These are phyloP conservation scores for Talaromyces sp. DNA, from an alignment of 2,329 filamentous ascomycete species.

Conservation along the genomic window DNA sequence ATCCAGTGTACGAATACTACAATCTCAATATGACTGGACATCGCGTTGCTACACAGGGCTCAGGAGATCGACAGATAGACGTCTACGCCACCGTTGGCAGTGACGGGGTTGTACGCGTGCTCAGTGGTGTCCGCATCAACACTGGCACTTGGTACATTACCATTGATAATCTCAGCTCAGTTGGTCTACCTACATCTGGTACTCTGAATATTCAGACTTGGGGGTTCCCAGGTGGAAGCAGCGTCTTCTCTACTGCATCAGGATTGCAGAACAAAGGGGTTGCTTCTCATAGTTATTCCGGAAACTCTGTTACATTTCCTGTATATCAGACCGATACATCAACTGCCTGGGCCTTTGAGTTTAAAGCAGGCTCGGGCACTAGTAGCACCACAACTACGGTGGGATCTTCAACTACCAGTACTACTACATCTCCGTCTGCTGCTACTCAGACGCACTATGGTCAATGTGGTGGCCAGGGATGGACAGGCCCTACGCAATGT, in stretches of 20 bases:
- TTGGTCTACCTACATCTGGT: not conserved
- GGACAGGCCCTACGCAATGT: not conserved
- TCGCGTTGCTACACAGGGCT: slow-evolving; percentile 34
- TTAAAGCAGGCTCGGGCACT: slow-evolving; percentile 17
- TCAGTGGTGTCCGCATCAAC: slow-evolving; percentile 30
- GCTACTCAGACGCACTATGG: not conserved
- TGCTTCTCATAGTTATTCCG: slow-evolving; percentile 31
- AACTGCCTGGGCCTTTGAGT: slow-evolving; percentile 41
- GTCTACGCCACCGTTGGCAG: slow-evolving; percentile 34
- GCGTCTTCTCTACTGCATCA: slow-evolving; percentile 23
- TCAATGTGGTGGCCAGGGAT: not conserved
- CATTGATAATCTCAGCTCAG: slow-evolving; percentile 27
- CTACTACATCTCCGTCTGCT: not conserved
- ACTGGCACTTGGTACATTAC: slow-evolving; percentile 33
- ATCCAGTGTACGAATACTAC: slow-evolving; percentile 49
- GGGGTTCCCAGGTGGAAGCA: slow-evolving; percentile 24
- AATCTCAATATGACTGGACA: slow-evolving; percentile 41
- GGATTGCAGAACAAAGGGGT: slow-evolving; percentile 28
- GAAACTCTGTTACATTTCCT: slow-evolving; percentile 34
- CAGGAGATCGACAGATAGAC: slow-evolving; percentile 35
- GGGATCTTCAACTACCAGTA: not conserved
- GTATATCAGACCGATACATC: slow-evolving; percentile 33
- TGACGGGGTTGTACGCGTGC: slow-evolving; percentile 28
- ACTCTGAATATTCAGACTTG: slow-evolving; percentile 5
- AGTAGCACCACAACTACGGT: not conserved